phyloP scores from a whole-genome alignment of 2,329 filamentous ascomycete species.

The Macrophomina phaseolina region DNA sequence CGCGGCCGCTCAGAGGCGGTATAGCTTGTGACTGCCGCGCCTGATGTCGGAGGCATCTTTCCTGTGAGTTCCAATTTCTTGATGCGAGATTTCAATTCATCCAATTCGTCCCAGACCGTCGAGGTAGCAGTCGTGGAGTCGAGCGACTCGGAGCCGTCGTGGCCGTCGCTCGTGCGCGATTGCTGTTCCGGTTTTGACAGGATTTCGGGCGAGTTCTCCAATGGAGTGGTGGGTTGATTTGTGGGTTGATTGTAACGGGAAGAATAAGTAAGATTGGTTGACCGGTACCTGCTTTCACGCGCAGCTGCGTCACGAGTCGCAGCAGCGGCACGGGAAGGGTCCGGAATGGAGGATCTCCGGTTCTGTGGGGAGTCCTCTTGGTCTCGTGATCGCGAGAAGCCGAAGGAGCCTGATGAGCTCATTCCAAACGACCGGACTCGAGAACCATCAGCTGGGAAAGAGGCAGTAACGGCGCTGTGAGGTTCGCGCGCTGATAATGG shows the following conservation, averaged over 20 bases:
- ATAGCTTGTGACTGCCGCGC: slow-evolving; percentile 61
- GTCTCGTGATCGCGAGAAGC: slow-evolving; percentile 14
- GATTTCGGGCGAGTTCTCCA: slow-evolving; percentile 26
- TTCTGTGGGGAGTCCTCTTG: slow-evolving; percentile 21
- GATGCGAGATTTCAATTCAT: slow-evolving; percentile 93
- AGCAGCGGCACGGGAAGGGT: slow-evolving; percentile 28
- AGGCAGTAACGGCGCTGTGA: slow-evolving; percentile 11
- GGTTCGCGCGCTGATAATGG: slow-evolving; percentile 22
- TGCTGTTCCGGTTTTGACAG: slow-evolving; percentile 20
- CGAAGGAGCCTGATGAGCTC: slow-evolving; percentile 17
- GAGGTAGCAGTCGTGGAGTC: slow-evolving; percentile 87
- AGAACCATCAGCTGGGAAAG: slow-evolving; percentile 15
- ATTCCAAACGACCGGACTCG: slow-evolving; percentile 23
- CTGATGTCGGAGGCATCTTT: slow-evolving; percentile 82
- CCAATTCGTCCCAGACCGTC: slow-evolving; percentile 96
- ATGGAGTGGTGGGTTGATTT: slow-evolving; percentile 30
- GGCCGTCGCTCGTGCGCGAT: slow-evolving; percentile 10
- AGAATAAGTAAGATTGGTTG: slow-evolving; percentile 21
- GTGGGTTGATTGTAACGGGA: slow-evolving; percentile 30
- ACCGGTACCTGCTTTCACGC: slow-evolving; percentile 31
- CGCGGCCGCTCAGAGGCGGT: slow-evolving; percentile 70
- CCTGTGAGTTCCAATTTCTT: slow-evolving; percentile 87
- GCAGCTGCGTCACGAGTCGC: slow-evolving; percentile 38
- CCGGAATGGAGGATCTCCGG: slow-evolving; percentile 24
- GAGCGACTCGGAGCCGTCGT: slow-evolving; percentile 74